A percentile compares a stretch with the other conserved stretches of the same genome.
These are phyloP conservation scores for Ogataea degrootiae DNA, from an alignment of 805 yeast species.

Conservation along the genomic window DNA sequence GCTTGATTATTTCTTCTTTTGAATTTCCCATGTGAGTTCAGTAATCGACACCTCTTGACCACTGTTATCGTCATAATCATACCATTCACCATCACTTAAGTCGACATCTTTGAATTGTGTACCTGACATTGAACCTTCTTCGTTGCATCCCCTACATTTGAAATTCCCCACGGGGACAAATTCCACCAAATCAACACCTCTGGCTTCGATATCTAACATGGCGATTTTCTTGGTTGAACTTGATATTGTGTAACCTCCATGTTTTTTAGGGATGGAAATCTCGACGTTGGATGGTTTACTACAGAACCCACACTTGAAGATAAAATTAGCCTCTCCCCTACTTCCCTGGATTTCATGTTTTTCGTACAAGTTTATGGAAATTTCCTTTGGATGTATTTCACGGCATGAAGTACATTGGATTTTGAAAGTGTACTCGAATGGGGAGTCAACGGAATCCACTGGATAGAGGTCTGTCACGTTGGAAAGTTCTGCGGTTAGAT, in stretches of 20 bases:
- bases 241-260: slow-evolving; percentile 33
- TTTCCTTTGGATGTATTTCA: slow-evolving; percentile 66
- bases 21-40: slow-evolving; percentile 68
- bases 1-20: slow-evolving; percentile 9
- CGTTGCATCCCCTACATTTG: slow-evolving; percentile 47
- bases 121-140: slow-evolving; percentile 12
- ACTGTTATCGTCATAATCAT: slow-evolving; percentile 87
- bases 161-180: slow-evolving; percentile 66
- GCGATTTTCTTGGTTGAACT: slow-evolving; percentile 38
- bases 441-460: slow-evolving; percentile 51
- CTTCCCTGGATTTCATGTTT: slow-evolving; percentile 62
- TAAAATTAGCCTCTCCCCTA: slow-evolving; percentile 80
- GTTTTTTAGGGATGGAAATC: slow-evolving; percentile 21
- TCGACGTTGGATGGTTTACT: slow-evolving; percentile 20
- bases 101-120: slow-evolving; percentile 62
- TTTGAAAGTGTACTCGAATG: slow-evolving; percentile 72
- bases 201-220: slow-evolving; percentile 69
- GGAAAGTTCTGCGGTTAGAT: slow-evolving; percentile 32
- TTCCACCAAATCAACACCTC: slow-evolving; percentile 73
- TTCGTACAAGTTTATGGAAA: slow-evolving; percentile 65
- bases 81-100: slow-evolving; percentile 82
- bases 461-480: slow-evolving; percentile 41
- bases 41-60: slow-evolving; percentile 76
- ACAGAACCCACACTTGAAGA: slow-evolving; percentile 42
- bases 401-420: slow-evolving; percentile 77